Percentiles rank a stretch among this genome's conserved stretches.
Evolutionary conservation across 768 basidiomycete species (phyloP).

Genomic region (Trametes sanguinea): DNA sequence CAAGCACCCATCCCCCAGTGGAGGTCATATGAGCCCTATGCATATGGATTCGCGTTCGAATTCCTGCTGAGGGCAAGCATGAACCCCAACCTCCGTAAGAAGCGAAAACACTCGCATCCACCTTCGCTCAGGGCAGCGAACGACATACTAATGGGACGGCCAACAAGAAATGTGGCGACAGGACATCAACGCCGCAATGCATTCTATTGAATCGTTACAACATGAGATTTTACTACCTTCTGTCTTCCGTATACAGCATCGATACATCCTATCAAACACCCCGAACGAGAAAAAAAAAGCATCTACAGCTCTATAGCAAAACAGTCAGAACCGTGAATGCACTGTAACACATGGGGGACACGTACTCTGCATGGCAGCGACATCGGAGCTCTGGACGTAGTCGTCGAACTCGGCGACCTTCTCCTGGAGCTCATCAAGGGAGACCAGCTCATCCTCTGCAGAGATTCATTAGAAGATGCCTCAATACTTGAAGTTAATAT

Average conservation of each 20-base stretch:
- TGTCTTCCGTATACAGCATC: constrained; percentile 12
- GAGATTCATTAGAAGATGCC: neutral
- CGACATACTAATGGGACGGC: too few relatives aligned
- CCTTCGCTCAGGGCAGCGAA: too few relatives aligned
- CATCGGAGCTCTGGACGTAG: constrained; percentile 87
- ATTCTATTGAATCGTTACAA: constrained; percentile 19
- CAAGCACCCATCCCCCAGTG: too few relatives aligned
- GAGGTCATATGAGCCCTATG: too few relatives aligned
- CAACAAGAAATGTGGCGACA: too few relatives aligned
- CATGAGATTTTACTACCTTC: constrained; percentile 13
- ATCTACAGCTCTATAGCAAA: constrained; percentile 18
- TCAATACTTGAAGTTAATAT: too few relatives aligned
- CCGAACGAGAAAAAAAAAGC: neutral
- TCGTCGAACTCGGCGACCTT: constrained; percentile 83
- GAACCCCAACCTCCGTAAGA: too few relatives aligned
- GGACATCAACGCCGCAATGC: constrained; percentile 8
- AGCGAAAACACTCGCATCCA: too few relatives aligned
- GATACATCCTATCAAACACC: constrained; percentile 8
- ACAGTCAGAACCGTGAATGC: neutral
- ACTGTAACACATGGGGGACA: neutral
- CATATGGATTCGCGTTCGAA: too few relatives aligned
- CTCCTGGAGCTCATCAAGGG: constrained; percentile 92
- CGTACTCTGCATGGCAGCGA: constrained; percentile 92
- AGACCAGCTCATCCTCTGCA: constrained; percentile 93
- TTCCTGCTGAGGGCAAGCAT: too few relatives aligned